These are phyloP conservation scores for Psilocybe sp. DNA, from an alignment of 768 basidiomycete species.

Conservation along the genomic window DNA sequence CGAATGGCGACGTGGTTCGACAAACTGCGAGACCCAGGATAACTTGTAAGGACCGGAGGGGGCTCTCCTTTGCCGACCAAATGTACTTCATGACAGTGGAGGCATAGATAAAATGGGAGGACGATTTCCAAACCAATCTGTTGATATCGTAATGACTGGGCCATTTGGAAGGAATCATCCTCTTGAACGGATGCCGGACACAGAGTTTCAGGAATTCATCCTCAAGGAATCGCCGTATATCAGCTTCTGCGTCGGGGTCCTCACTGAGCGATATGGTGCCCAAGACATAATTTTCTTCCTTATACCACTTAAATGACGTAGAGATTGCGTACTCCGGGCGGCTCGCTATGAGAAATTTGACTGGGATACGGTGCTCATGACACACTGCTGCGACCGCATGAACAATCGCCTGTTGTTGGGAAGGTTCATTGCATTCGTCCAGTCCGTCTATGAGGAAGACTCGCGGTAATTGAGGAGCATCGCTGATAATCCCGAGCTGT, in stretches of 20 bases:
- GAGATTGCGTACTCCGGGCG: background rate
- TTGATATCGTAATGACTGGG: background rate
- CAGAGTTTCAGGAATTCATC: background rate
- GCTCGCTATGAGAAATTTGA: background rate
- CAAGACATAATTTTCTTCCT: background rate
- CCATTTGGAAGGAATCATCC: background rate
- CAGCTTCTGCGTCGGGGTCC: background rate
- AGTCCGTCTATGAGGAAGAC: constrained; percentile 1
- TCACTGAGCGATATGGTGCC: background rate
- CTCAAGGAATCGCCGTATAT: background rate
- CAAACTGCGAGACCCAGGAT: background rate
- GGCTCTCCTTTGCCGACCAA: background rate
- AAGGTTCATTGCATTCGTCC: background rate
- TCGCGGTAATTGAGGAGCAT: background rate
- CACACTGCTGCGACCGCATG: background rate
- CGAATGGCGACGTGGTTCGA: background rate
- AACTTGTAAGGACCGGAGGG: background rate
- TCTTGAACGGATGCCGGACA: background rate
- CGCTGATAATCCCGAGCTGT: background rate
- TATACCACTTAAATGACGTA: background rate
- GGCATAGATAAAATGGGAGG: background rate
- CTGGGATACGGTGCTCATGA: background rate
- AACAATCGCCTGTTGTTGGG: background rate
- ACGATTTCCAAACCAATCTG: background rate
- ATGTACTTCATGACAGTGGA: background rate